phyloP scores from a whole-genome alignment of 1,139 yeast genomes.

The Debaryomycetaceae sp. region DNA sequence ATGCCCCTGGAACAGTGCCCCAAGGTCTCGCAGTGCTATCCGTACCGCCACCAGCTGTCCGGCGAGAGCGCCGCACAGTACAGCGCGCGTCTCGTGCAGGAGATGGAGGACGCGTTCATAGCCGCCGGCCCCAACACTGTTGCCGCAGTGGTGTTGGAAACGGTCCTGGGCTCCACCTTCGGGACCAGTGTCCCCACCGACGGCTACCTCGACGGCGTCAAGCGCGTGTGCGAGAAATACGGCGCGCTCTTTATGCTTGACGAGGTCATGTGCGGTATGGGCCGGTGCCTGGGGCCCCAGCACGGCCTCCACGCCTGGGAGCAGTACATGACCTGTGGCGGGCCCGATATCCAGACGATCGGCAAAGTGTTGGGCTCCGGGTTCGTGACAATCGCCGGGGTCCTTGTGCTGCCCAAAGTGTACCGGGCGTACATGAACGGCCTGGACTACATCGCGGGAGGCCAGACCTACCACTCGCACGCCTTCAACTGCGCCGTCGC shows the following conservation, averaged over 20 bases:
- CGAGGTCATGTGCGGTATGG: slow-evolving; percentile 61
- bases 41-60: slow-evolving; percentile 37
- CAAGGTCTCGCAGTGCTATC: slow-evolving; percentile 36
- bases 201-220: slow-evolving; percentile 45
- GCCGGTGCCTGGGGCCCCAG: slow-evolving; percentile 25
- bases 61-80: slow-evolving; percentile 42
- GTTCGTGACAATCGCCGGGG: slow-evolving; percentile 50
- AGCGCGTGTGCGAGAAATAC: slow-evolving; percentile 45
- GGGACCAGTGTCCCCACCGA: slow-evolving; percentile 49
- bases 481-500: slow-evolving; percentile 51
- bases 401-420: slow-evolving; percentile 41
- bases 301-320: slow-evolving; percentile 40
- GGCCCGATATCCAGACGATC: slow-evolving; percentile 51
- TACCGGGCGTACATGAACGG: slow-evolving; percentile 34
- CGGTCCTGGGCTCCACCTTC: slow-evolving; percentile 47
- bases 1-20: slow-evolving; percentile 30
- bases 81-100: slow-evolving; percentile 30
- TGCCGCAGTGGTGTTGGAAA: slow-evolving; percentile 43
- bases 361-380: slow-evolving; percentile 62
- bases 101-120: slow-evolving; percentile 38
- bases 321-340: slow-evolving; percentile 32
- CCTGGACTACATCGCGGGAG: slow-evolving; percentile 35
- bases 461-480: slow-evolving; percentile 54
- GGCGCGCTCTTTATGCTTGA: slow-evolving; percentile 48
- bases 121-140: slow-evolving; percentile 42